phyloP scores from a whole-genome alignment of 2,329 filamentous ascomycete species.

The Apiospora sp. region DNA sequence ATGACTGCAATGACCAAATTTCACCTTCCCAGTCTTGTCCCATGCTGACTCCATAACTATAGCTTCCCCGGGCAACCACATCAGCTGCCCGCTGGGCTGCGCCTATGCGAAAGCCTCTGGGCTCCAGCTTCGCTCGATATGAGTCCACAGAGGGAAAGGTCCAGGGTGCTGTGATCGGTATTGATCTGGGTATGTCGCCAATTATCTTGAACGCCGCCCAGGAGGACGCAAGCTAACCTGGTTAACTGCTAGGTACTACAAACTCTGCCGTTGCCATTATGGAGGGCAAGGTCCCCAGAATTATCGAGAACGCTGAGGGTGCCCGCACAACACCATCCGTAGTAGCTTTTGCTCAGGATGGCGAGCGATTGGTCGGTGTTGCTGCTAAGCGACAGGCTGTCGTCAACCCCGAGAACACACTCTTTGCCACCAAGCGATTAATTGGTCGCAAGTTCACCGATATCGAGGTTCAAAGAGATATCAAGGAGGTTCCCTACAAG shows the following conservation, averaged over 20 bases:
- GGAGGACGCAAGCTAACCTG: neutral
- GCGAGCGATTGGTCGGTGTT: constrained; percentile 95
- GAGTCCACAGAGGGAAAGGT: constrained; percentile 87
- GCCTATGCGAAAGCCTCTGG: constrained; percentile 73
- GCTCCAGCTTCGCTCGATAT: constrained; percentile 79
- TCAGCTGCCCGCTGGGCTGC: constrained; percentile 72
- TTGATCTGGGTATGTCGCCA: constrained; percentile 80
- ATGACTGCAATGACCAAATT: constrained; percentile 19
- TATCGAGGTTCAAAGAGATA: constrained; percentile 91
- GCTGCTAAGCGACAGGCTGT: constrained; percentile 98
- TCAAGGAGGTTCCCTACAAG: constrained; percentile 98
- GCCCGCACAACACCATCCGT: constrained; percentile 92
- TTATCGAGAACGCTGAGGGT: constrained; percentile 98
- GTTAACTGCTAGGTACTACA: constrained; percentile 71
- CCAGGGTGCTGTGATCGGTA: constrained; percentile 95
- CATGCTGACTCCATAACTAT: constrained; percentile 27
- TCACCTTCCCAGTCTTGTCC: neutral
- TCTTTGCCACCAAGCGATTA: constrained; percentile 98
- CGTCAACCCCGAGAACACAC: constrained; percentile 97
- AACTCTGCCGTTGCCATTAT: constrained; percentile 98
- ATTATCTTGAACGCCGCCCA: constrained; percentile 12
- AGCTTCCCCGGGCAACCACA: constrained; percentile 82
- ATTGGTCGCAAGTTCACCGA: constrained; percentile 98
- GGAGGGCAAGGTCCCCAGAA: constrained; percentile 94
- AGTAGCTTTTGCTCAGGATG: constrained; percentile 93